phyloP scores from a whole-genome alignment of 2,329 filamentous ascomycete genomes.

The Aciculosporium take region DNA sequence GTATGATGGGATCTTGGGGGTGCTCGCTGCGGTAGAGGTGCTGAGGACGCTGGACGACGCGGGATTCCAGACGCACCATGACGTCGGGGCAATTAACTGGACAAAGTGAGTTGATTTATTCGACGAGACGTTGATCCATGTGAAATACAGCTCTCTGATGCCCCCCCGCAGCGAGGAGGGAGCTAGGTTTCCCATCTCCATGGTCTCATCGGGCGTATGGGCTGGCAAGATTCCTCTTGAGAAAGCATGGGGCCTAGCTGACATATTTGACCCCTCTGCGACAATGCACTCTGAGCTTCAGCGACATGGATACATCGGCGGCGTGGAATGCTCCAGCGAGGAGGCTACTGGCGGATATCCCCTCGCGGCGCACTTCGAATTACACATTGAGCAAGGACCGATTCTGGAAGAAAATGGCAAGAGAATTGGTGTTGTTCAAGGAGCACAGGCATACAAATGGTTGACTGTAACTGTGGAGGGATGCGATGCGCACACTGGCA shows the following conservation, averaged over 20 bases:
- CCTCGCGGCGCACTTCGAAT: conserved; percentile 65
- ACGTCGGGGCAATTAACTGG: conserved; percentile 65
- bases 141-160: neutral
- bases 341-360: conserved; percentile 23
- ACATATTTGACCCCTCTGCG: conserved; percentile 23
- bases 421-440: conserved; percentile 19
- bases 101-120: conserved; percentile 41
- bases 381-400: conserved; percentile 62
- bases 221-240: conserved; percentile 50
- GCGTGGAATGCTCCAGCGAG: conserved; percentile 8
- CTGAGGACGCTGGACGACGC: conserved; percentile 50
- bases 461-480: conserved; percentile 16
- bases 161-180: conserved; percentile 53
- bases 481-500: conserved; percentile 18
- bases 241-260: conserved; percentile 48
- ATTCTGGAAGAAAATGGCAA: conserved; percentile 40
- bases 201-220: conserved; percentile 69
- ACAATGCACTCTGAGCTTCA: conserved; percentile 37
- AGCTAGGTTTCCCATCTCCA: conserved; percentile 62
- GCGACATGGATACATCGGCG: conserved; percentile 43
- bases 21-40: conserved; percentile 59
- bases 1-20: conserved; percentile 66
- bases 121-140: neutral
- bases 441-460: conserved; percentile 21
- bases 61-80: conserved; percentile 52